Base-by-base conservation (phyloP, 164 flowering plant species). In the Platanus orientalis region DNA sequence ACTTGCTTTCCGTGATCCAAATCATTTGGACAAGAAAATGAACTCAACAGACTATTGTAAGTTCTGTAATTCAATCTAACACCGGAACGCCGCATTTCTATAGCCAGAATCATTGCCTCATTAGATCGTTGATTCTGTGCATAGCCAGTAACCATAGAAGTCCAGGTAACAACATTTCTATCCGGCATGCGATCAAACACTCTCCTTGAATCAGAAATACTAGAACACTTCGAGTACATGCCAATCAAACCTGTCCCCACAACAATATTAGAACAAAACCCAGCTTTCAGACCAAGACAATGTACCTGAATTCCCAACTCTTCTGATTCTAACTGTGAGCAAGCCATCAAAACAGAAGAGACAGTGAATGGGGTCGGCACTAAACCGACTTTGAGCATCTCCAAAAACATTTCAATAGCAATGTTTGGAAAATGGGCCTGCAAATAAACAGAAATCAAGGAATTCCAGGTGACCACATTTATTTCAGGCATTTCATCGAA, bases 41-140 rank as follows among this genome's bases (percentile, higher is more conserved):
- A 79, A 64, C 83, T 80, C 65, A 85, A 48, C 53, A 82, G 58
- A 73, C 73, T 68, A 60, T 64, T 81, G 50, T 78, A 85, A 36
- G 88, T 83, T 16, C 81, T 58, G 54, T 64, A 48, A 67, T 79
- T 78, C 34, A 77, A 58, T 26, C 28, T 67, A 19, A 80, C 28
- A 58, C 80, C 79, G 17, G 53, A 23, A 19, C 69, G 60, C 64
- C 62, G 60, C 90, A 81, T 85, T 53, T 79, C 79, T 58, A 59
- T 65, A 19, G 72, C 58, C 24, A 79, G 58, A 39, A 58, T 19
- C 71, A 79, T 66, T 0, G 81, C 86, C 57, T 79, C 74, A 34
- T 57, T 42, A 16, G 86, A 69, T 61, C 63, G 70, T 20, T 61
- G 27, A 64, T 65, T 78, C 17, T 72, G 88, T n/a, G 77, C 76